Conservation (phyloP, 2,329 filamentous ascomycete species). For the Cladophialophora bantiana region DNA sequence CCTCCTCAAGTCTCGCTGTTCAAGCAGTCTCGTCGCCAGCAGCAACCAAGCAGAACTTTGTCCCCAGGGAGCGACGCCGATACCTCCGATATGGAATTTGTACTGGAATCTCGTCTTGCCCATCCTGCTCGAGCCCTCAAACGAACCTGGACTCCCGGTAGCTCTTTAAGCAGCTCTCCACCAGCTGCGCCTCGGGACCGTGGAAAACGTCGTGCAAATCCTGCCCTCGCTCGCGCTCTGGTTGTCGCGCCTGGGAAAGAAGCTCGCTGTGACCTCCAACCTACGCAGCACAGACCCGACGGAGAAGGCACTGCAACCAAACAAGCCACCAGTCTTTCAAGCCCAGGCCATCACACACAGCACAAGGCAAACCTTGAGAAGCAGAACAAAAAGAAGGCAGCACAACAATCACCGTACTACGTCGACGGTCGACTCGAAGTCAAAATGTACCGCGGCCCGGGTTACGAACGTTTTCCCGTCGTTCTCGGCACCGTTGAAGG, state of each 20-base stretch:
- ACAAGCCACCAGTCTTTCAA: neutral
- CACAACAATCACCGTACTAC: constrained; percentile 36
- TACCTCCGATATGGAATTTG: constrained; percentile 8
- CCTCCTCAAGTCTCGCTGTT: neutral
- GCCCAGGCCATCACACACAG: neutral
- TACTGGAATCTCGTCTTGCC: neutral
- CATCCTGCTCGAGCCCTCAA: constrained; percentile 3
- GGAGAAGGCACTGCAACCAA: neutral
- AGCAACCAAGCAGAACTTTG: neutral
- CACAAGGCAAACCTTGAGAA: neutral
- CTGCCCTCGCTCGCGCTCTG: neutral
- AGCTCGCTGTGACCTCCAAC: neutral
- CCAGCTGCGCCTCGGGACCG: neutral
- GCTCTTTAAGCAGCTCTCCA: constrained; percentile 2
- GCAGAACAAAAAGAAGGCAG: constrained; percentile 19
- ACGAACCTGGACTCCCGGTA: constrained; percentile 6
- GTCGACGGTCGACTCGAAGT: constrained; percentile 33
- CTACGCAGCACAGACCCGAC: neutral
- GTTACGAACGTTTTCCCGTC: constrained; percentile 39
- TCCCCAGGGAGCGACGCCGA: constrained; percentile 10
- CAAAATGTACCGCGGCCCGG: constrained; percentile 40
- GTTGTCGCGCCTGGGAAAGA: neutral
- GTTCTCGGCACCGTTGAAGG: constrained; percentile 34
- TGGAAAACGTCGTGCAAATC: constrained; percentile 10
- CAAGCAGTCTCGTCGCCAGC: neutral